These are phyloP conservation scores for Gaeumannomyces tritici DNA, from an alignment of 2,329 filamentous ascomycete genomes.

Conservation along the genomic window DNA sequence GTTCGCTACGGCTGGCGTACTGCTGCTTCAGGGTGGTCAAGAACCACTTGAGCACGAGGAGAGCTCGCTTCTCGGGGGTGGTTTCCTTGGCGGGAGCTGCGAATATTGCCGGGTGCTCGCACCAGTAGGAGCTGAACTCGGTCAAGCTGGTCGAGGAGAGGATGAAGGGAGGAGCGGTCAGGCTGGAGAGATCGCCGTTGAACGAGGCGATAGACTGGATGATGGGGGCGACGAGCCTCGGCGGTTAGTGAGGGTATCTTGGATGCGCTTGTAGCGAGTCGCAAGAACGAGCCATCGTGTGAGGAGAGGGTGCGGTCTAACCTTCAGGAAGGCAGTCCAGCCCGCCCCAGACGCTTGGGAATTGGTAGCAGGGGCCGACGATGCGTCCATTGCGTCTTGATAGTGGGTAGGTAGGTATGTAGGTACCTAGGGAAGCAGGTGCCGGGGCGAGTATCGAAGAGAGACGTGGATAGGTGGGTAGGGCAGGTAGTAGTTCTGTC, in stretches of 20 bases:
- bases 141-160: constrained; percentile 69
- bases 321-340: constrained; percentile 45
- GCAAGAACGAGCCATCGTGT: background rate
- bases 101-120: constrained; percentile 67
- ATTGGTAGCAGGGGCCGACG: background rate
- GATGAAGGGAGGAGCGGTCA: constrained; percentile 77
- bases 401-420: background rate
- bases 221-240: constrained; percentile 1
- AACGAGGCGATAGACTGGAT: constrained; percentile 65
- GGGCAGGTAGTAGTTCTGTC: background rate
- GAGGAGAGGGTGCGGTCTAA: constrained; percentile 13
- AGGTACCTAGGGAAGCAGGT: too few relatives aligned
- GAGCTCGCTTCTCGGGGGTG: constrained; percentile 70
- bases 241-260: constrained; percentile 5
- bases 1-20: constrained; percentile 63
- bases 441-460: background rate
- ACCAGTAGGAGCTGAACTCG: constrained; percentile 78
- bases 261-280: too few relatives aligned
- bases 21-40: constrained; percentile 87
- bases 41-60: constrained; percentile 95
- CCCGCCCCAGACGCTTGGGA: constrained; percentile 30
- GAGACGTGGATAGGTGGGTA: background rate
- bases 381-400: background rate
- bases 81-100: constrained; percentile 71
- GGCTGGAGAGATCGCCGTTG: constrained; percentile 70